Base-by-base conservation (phyloP, 2,329 filamentous ascomycete species). In the Colletotrichum lupini region DNA sequence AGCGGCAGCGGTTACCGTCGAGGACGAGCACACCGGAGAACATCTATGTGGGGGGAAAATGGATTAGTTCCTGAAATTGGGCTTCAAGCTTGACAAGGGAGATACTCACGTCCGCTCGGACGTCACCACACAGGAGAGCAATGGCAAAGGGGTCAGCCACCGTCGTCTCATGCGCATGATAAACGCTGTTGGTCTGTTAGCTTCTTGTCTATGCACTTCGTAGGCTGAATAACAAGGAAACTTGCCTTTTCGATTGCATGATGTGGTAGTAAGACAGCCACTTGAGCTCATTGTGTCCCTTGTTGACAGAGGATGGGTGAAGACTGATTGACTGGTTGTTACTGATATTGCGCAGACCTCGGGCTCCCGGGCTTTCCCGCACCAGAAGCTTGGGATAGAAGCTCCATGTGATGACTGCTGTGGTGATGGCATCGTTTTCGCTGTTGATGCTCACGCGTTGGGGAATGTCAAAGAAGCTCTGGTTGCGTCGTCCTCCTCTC, bases 211-310 rank as follows among this genome's bases (percentile, higher is more conserved):
- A 56, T 7, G 19, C 5, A 5, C n/a, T 4, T 7, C 9, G 11
- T 26, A 11, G 26, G 12, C 61, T 24, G 55, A 64, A 28, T 46
- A 28, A 28, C 8, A 42, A 57, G 42, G 16, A 62, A 30, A 87
- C 85, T 88, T 89, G 88, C 92, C 94, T 84, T 86, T 92, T 95
- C 3, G 93, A 93, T 82, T 98, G 95, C 94, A 98, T 97, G 76
- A 98, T 98, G 81, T 97, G 94, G 84, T 98, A 98, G 82, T 98
- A 99, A 0, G 94, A 97, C 57, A 99, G 85, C 91, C 94, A 98
- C 79, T 92, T 92, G 52, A 95, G 85, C 53, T 91, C 90, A 59
- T 87, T 85, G 73, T 86, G 86, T 8, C 87, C 89, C 79, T 95
- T 95, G 82, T 98, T 98, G 76, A 99, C 94, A 1, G 95, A 97